Base-by-base conservation (phyloP, 176 grass and related monocot genomes). In the Rhynchospora pubera region DNA sequence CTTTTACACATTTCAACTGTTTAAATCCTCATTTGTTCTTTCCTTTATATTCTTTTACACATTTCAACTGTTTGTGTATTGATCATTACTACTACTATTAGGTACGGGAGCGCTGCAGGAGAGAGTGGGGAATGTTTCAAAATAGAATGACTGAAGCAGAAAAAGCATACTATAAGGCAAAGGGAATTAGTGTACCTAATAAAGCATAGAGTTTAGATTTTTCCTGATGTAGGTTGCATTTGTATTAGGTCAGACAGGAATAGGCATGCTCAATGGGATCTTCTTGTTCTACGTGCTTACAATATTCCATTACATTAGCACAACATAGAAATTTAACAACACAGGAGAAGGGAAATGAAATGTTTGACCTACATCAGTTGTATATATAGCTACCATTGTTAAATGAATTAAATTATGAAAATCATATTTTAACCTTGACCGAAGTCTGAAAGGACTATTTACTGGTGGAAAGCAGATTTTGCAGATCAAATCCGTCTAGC, bases 61-160 rank as follows among this genome's bases (percentile, higher is more conserved):
- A n/a, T n/a, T 74, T 74, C 13, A 74, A 74, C 69, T 73, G 44
- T 73, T 48, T 74, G 70, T 74, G 70, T 74, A 74, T 26, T 51
- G 70, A 52, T 52, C 12, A 52, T 85, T 47, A 28, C 26, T 60
- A 30, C 57, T n/a, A 2, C 10, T 39, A 7, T 16, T 77, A 97
- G 94, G 94, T 97, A 57, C 83, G 94, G 88, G 86, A 87, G 7
- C 90, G 94, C 9, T 97, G 94, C 69, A 92, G 92, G 59, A 97
- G 88, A 87, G 94, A 97, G 57, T 97, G 91, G 94, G 88, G 83
- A 23, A 92, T 97, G 57, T 97, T 97, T 86, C 94, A 91, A 84
- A 77, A 79, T 22, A 86, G 94, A 77, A 24, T 97, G 83, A 64
- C 86, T 12, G 91, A 92, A 57, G 94, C 94, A 0, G 94, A 97